These are phyloP conservation scores for Hordeum vulgare DNA, from an alignment of 176 grass and related monocot species.

Conservation along the genomic window DNA sequence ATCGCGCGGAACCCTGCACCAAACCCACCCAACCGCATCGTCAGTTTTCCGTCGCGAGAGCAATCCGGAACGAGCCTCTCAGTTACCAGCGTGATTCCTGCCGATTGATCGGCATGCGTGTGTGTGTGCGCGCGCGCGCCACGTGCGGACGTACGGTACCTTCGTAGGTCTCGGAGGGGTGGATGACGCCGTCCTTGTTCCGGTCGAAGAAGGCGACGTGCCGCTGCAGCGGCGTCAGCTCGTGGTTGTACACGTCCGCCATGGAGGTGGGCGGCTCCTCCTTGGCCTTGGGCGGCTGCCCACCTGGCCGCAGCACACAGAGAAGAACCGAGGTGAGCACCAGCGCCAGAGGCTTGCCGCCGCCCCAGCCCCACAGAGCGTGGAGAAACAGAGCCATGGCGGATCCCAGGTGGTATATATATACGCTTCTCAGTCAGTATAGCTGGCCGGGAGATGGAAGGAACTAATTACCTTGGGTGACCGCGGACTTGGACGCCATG, in stretches of 20 bases:
- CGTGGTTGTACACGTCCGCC: slow-evolving; percentile 31
- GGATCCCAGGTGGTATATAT: background rate
- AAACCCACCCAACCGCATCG: background rate
- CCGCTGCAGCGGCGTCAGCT: slow-evolving; percentile 58
- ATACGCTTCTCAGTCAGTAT: background rate
- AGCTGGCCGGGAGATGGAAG: background rate
- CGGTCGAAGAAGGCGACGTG: slow-evolving; percentile 78
- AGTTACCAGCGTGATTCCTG: background rate
- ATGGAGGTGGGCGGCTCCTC: background rate
- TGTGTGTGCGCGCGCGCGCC: no score
- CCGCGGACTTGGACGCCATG: slow-evolving; percentile 21
- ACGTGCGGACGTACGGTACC: slow-evolving; percentile 11
- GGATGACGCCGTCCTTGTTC: slow-evolving; percentile 67
- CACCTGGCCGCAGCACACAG: background rate
- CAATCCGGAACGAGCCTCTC: background rate
- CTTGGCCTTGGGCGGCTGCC: background rate
- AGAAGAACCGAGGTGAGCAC: background rate
- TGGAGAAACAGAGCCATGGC: background rate
- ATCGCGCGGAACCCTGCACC: slow-evolving; percentile 54
- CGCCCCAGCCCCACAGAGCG: background rate
- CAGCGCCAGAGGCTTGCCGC: background rate
- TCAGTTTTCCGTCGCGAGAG: background rate
- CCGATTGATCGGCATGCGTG: no score
- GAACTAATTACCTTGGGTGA: background rate
- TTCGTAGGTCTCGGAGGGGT: slow-evolving; percentile 53